Evolutionary conservation across 1,284 basidiomycete species (phyloP).

Genomic region (Ceratobasidium sp.): DNA sequence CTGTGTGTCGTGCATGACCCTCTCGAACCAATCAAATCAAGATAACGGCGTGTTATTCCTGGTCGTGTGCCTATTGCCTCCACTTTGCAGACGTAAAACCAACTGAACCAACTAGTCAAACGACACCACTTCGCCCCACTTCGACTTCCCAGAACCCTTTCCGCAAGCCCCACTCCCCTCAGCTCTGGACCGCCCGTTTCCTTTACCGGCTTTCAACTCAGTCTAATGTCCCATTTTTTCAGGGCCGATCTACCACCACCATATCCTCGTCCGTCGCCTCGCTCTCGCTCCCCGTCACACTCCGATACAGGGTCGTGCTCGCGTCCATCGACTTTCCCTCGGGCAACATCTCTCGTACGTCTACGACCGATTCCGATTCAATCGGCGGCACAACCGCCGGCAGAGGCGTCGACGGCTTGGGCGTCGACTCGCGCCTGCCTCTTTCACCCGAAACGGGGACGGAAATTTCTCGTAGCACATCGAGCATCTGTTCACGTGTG

Average conservation of each 20-base stretch:
- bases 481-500: slow-evolving; percentile 80
- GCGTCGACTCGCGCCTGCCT: slow-evolving; percentile 24
- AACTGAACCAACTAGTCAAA: neutral
- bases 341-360: slow-evolving; percentile 43
- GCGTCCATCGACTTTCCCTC: slow-evolving; percentile 29
- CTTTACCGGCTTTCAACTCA: neutral
- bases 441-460: slow-evolving; percentile 44
- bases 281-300: slow-evolving; percentile 50
- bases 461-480: slow-evolving; percentile 75
- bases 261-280: slow-evolving; percentile 58
- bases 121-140: slow-evolving; percentile 12
- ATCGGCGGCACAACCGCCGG: slow-evolving; percentile 26
- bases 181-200: neutral
- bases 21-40: slow-evolving; percentile 15
- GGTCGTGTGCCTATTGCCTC: slow-evolving; percentile 37
- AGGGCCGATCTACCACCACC: slow-evolving; percentile 57
- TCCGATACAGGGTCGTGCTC: slow-evolving; percentile 39
- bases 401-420: slow-evolving; percentile 46
- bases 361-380: slow-evolving; percentile 26
- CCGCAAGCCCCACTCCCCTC: neutral
- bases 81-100: slow-evolving; percentile 36
- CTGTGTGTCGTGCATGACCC: slow-evolving; percentile 14
- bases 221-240: neutral
- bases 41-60: slow-evolving; percentile 32
- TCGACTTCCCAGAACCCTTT: neutral